Conservation (phyloP, 2,329 filamentous ascomycete genomes). For the Cercospora berteroae region DNA sequence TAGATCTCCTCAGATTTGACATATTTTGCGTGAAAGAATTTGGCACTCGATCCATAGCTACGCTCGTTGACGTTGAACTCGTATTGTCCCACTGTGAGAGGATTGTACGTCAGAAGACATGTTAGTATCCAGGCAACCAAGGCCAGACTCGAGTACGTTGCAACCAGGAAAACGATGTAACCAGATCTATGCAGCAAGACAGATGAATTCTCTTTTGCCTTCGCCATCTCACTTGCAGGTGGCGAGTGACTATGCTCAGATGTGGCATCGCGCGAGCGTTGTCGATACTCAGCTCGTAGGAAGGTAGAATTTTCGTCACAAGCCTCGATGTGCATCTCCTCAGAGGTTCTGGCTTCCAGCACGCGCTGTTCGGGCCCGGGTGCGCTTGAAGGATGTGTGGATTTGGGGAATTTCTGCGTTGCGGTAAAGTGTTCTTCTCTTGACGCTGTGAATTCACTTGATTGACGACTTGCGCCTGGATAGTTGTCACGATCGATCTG, state of each 20-base stretch:
- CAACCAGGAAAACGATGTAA: neutral
- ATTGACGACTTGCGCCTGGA: neutral
- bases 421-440: neutral
- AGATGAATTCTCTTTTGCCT: neutral
- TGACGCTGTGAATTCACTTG: neutral
- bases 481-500: neutral
- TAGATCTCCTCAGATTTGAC: neutral
- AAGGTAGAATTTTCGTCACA: neutral
- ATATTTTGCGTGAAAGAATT: neutral
- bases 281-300: neutral
- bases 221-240: neutral
- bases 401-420: neutral
- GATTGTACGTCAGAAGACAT: neutral
- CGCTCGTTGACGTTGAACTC: neutral
- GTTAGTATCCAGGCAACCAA: neutral
- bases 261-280: neutral
- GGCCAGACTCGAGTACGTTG: neutral
- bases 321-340: neutral
- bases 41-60: neutral
- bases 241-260: neutral
- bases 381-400: neutral
- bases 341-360: neutral
- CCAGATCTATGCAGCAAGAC: neutral
- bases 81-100: neutral
- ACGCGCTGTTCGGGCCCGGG: neutral